Percentiles rank a stretch among this genome's conserved stretches.
Conservation (phyloP, 2,329 filamentous ascomycete genomes). For the Exophiala sp. region DNA sequence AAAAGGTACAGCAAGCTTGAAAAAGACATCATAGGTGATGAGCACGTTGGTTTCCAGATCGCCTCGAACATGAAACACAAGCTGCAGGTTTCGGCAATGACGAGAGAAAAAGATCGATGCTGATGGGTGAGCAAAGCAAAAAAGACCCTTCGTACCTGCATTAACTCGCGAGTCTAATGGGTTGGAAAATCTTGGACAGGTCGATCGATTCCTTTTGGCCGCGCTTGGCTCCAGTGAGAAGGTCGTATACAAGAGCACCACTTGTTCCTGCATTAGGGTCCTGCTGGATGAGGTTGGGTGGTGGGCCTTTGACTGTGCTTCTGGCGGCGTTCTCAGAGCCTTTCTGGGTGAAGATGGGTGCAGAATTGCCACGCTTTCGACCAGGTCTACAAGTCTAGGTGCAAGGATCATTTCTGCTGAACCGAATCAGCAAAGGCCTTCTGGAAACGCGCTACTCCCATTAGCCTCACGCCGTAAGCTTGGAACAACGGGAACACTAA, state of each 20-base stretch:
- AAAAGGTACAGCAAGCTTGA: background rate
- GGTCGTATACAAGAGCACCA: background rate
- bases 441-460: constrained; percentile 20
- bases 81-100: constrained; percentile 18
- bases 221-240: background rate
- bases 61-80: constrained; percentile 28
- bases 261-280: constrained; percentile 23
- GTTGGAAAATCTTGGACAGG: background rate
- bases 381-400: background rate
- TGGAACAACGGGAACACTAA: constrained; percentile 7
- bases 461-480: constrained; percentile 6
- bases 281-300: constrained; percentile 1
- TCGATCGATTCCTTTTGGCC: background rate
- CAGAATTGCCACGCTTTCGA: constrained; percentile 10
- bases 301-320: constrained; percentile 14
- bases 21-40: constrained; percentile 9
- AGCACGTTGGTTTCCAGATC: constrained; percentile 21
- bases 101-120: constrained; percentile 8
- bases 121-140: constrained; percentile 8
- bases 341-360: constrained; percentile 8
- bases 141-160: constrained; percentile 24
- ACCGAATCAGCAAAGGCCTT: constrained; percentile 23
- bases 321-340: constrained; percentile 15
- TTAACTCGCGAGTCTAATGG: constrained; percentile 12
- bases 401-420: constrained; percentile 6